These are phyloP conservation scores for Neofusicoccum ribis DNA, from an alignment of 2,329 filamentous ascomycete species.

Conservation along the genomic window DNA sequence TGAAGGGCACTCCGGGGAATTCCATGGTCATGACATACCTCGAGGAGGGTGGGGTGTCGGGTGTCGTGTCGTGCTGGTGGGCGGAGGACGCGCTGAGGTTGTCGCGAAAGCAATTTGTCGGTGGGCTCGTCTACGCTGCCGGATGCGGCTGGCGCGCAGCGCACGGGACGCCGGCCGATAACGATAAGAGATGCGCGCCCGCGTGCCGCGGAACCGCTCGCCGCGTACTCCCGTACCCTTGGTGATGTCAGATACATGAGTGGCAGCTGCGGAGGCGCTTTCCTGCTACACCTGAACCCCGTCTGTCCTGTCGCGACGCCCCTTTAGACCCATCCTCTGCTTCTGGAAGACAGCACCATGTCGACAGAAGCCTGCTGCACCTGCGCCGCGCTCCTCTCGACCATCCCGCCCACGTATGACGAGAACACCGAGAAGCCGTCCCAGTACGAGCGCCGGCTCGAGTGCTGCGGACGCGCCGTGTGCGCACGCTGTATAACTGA, in stretches of 20 bases:
- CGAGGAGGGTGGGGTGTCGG: constrained; percentile 28
- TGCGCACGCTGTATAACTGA: constrained; percentile 70
- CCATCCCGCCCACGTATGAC: constrained; percentile 53
- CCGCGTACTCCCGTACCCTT: background rate
- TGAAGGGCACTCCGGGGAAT: constrained; percentile 48
- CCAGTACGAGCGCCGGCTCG: constrained; percentile 60
- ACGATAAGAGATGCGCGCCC: background rate
- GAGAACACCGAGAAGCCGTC: constrained; percentile 62
- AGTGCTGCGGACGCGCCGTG: constrained; percentile 70
- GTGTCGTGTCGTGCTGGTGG: constrained; percentile 20
- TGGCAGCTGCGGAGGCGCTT: constrained; percentile 1
- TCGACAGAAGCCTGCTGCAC: constrained; percentile 63
- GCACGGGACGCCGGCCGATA: background rate
- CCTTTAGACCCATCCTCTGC: background rate
- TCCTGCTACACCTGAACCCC: background rate
- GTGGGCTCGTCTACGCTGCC: constrained; percentile 11
- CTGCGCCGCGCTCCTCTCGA: constrained; percentile 63
- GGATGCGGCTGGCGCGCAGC: background rate
- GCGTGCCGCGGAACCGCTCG: background rate
- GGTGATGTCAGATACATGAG: constrained; percentile 4
- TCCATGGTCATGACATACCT: constrained; percentile 36
- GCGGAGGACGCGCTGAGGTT: constrained; percentile 6
- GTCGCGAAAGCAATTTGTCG: constrained; percentile 6
- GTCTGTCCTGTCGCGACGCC: background rate
- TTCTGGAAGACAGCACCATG: constrained; percentile 22